Percentiles rank a stretch among this genome's conserved stretches.
Evolutionary conservation across 2,329 filamentous ascomycete genomes (phyloP).

Genomic region (Colletotrichum gigasporum): DNA sequence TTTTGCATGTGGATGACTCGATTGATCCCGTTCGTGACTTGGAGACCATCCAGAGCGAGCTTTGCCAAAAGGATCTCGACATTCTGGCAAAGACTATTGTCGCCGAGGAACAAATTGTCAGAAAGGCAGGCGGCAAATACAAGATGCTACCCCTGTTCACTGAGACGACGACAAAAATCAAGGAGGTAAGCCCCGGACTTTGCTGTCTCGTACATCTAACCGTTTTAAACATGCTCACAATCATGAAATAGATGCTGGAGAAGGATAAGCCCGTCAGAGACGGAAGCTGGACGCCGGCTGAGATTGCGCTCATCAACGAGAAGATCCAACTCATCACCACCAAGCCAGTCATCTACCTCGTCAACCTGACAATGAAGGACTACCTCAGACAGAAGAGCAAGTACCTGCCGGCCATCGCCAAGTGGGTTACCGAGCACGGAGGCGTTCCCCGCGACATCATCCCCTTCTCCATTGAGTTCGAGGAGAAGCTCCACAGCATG

Average conservation of each 20-base stretch:
- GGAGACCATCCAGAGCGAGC: slow-evolving; percentile 49
- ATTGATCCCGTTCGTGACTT: slow-evolving; percentile 55
- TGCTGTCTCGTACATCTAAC: background rate
- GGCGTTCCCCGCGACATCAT: slow-evolving; percentile 51
- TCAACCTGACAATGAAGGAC: slow-evolving; percentile 57
- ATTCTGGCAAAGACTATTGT: slow-evolving; percentile 50
- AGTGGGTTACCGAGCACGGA: slow-evolving; percentile 55
- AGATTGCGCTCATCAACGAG: slow-evolving; percentile 55
- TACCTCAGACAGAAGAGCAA: slow-evolving; percentile 57
- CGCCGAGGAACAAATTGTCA: slow-evolving; percentile 49
- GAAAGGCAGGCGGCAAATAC: slow-evolving; percentile 54
- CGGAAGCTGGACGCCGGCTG: slow-evolving; percentile 52
- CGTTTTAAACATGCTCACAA: slow-evolving; percentile 14
- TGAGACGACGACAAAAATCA: slow-evolving; percentile 52
- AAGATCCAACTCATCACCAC: slow-evolving; percentile 57
- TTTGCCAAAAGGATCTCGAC: slow-evolving; percentile 53
- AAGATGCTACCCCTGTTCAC: slow-evolving; percentile 56
- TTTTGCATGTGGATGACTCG: slow-evolving; percentile 56
- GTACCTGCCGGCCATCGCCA: slow-evolving; percentile 53
- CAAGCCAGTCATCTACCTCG: slow-evolving; percentile 55
- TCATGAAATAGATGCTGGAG: slow-evolving; percentile 44
- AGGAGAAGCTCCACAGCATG: slow-evolving; percentile 51
- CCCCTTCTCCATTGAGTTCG: slow-evolving; percentile 55
- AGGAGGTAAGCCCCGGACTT: slow-evolving; percentile 37
- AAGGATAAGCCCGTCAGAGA: slow-evolving; percentile 52